Conservation (phyloP, 2,329 filamentous ascomycete species). For the Nigrograna mackinnonii region DNA sequence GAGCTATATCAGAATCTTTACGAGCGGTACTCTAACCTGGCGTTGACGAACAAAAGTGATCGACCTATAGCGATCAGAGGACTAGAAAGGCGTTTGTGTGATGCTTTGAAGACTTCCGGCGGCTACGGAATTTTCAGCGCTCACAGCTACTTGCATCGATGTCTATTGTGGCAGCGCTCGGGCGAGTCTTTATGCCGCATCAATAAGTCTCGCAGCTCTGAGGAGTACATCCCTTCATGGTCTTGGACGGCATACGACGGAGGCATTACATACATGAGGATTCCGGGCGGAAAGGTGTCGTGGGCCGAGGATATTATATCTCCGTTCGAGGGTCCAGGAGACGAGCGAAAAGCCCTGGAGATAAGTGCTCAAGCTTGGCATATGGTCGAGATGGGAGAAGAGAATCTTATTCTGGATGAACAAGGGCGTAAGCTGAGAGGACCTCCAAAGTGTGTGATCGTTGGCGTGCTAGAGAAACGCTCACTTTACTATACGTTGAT, state of each 20-base stretch:
- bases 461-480: no score
- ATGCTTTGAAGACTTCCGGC: slow-evolving; percentile 2
- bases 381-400: no score
- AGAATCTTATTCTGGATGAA: no score
- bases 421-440: no score
- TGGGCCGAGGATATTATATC: slow-evolving; percentile 6
- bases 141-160: slow-evolving; percentile 5
- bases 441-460: no score
- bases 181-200: slow-evolving; percentile 3
- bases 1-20: slow-evolving; percentile 6
- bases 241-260: slow-evolving; percentile 12
- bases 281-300: slow-evolving; percentile 2
- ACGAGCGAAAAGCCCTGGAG: no score
- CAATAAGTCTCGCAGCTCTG: neutral
- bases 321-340: no score
- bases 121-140: slow-evolving; percentile 7
- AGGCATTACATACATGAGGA: slow-evolving; percentile 7
- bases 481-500: no score
- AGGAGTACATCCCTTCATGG: slow-evolving; percentile 4
- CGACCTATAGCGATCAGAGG: slow-evolving; percentile 7
- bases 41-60: slow-evolving; percentile 2
- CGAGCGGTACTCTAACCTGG: slow-evolving; percentile 5
- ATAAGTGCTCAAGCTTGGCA: no score
- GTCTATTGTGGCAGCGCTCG: slow-evolving; percentile 8
- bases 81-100: slow-evolving; percentile 5